Conservation (phyloP, 352 stramenopile species). For the Peronospora belbahrii region DNA sequence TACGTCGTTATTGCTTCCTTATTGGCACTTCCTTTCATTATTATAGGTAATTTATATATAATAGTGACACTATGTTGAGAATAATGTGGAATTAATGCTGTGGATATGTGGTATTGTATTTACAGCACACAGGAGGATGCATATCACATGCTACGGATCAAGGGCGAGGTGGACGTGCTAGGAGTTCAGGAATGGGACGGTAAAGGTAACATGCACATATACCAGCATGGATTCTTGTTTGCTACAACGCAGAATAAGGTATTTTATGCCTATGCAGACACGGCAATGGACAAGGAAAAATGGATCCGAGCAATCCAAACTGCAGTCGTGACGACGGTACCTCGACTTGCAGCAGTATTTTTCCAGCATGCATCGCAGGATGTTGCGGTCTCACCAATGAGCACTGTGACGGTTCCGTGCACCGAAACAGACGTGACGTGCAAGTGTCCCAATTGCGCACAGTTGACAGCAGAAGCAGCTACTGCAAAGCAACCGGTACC, state of each 20-base stretch:
- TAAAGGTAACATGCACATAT: conserved; percentile 89
- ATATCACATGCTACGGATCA: conserved; percentile 83
- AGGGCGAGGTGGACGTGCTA: conserved; percentile 82
- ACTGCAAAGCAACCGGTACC: conserved; percentile 14
- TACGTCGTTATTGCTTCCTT: conserved; percentile 83
- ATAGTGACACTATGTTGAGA: conserved; percentile 3
- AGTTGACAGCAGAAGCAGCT: conserved; percentile 25
- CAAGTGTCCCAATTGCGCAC: conserved; percentile 57
- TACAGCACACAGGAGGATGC: conserved; percentile 84
- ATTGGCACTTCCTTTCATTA: conserved; percentile 85
- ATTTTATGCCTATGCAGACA: conserved; percentile 85
- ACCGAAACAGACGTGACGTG: conserved; percentile 56
- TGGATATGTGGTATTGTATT: conserved; percentile 2
- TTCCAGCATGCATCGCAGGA: conserved; percentile 39
- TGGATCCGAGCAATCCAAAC: conserved; percentile 86
- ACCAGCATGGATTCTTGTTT: conserved; percentile 85
- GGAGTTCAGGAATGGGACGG: conserved; percentile 88
- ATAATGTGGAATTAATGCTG: background rate
- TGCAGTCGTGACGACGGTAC: conserved; percentile 75
- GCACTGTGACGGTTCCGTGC: conserved; percentile 32
- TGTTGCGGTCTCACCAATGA: conserved; percentile 51
- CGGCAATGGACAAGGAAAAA: conserved; percentile 86
- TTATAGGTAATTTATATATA: conserved; percentile 37
- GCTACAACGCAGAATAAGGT: conserved; percentile 85
- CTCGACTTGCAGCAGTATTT: conserved; percentile 41